Base-by-base conservation (phyloP, 164 flowering plant genomes). In the Piper betle region DNA sequence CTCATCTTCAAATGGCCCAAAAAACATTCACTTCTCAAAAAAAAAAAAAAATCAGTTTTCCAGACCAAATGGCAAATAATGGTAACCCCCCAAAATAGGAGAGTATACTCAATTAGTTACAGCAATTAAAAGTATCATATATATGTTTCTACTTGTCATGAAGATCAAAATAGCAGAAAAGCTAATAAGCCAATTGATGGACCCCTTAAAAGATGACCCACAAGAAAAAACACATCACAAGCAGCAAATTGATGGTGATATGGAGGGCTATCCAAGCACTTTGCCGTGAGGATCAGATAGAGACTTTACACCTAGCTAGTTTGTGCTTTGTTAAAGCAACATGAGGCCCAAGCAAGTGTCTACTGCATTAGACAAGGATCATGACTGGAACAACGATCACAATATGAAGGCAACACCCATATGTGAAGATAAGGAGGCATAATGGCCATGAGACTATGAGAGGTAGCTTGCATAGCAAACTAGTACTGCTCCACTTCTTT, bases 371-470 rank as follows among this genome's bases (percentile, higher is more conserved):
- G 60, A 40, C 60, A 58, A 58, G 42, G 60, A 58, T 39, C 20
- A 58, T 58, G 59, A 56, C 59, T 25, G 39, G 37, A 6, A 40
- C 39, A 39, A 58, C 39, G 60, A 18, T 39, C 17, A 58, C 60
- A 58, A 58, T 6, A 17, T 19, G 46, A 37, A 37, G n/a, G 16
- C 58, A 55, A 25, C 12, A 13, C 15, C 33, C 39, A 15, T 17
- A 25, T 55, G 17, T 58, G 37, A 58, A 19, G 60, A 58, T 58
- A 58, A 58, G 60, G 33, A 39, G 19, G 9, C 46, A 39, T 15
- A 37, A 17, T 38, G 46, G 10, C 46, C 4, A 17, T 3, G 16
- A 58, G 7, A 46, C 33, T 25, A 25, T 25, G 33, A 25, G 33
- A 25, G 33, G 33, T 25, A 25, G 33, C 33, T 25, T 25, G 33